These are phyloP conservation scores for Blastomyces parvus DNA, from an alignment of 2,329 filamentous ascomycete species.

Conservation along the genomic window DNA sequence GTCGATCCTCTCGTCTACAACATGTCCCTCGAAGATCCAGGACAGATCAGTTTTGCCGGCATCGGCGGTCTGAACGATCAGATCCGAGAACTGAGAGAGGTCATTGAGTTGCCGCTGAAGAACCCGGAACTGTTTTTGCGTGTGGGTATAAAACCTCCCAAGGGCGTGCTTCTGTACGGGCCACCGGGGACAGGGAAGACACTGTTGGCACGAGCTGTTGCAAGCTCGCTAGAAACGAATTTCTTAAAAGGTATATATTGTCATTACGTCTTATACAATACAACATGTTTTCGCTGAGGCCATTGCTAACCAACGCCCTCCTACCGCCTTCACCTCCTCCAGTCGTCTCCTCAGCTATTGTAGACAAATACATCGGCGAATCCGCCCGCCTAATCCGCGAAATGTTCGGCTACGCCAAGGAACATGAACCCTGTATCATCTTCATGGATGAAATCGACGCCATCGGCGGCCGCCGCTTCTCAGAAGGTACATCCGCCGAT, in stretches of 20 bases:
- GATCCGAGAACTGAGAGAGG: conserved; percentile 92
- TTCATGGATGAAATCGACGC: conserved; percentile 99
- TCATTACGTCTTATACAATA: not conserved
- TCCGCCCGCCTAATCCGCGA: conserved; percentile 94
- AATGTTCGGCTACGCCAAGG: conserved; percentile 99
- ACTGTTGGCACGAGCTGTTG: conserved; percentile 83
- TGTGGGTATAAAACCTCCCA: conserved; percentile 97
- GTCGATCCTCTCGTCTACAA: conserved; percentile 99
- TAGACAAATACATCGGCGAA: conserved; percentile 99
- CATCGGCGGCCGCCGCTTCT: conserved; percentile 92
- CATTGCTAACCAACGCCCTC: not conserved
- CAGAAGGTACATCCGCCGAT: conserved; percentile 93
- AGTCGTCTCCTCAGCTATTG: conserved; percentile 98
- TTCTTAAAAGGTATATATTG: conserved; percentile 74
- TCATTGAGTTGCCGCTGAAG: conserved; percentile 95
- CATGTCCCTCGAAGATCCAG: conserved; percentile 97
- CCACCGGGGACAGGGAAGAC: conserved; percentile 97
- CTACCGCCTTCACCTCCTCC: conserved; percentile 13
- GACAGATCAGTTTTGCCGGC: conserved; percentile 93
- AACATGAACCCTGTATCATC: conserved; percentile 98
- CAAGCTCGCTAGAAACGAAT: conserved; percentile 93
- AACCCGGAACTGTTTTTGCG: conserved; percentile 95
- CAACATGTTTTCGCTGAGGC: not conserved
- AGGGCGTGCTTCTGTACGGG: conserved; percentile 91
- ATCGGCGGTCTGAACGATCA: conserved; percentile 98